Evolutionary conservation across 1,284 basidiomycete species (phyloP).

Genomic region (Singerocomus rubriflavus): DNA sequence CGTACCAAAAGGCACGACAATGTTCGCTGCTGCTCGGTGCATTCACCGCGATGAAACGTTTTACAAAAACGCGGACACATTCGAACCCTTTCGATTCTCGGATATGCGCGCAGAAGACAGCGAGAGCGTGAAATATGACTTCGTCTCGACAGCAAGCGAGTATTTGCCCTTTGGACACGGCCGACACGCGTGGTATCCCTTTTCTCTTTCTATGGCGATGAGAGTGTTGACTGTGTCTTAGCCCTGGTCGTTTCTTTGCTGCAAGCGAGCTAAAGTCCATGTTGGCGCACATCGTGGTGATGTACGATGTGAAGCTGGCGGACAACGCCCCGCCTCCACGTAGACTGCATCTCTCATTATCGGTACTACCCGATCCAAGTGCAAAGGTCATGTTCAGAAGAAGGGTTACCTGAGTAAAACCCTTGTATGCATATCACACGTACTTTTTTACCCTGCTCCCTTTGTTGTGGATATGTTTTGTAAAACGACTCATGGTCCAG

Average conservation of each 20-base stretch:
- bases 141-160: neutral
- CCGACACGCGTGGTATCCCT: conserved; percentile 12
- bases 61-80: too few species aligned
- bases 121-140: too few species aligned
- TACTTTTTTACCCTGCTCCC: neutral
- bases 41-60: too few species aligned
- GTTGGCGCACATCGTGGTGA: conserved; percentile 2
- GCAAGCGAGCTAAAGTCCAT: conserved; percentile 1
- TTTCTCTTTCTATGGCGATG: too few species aligned
- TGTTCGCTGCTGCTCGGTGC: too few species aligned
- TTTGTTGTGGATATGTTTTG: too few species aligned
- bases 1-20: too few species aligned
- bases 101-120: too few species aligned
- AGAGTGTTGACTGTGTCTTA: neutral
- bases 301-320: conserved; percentile 33
- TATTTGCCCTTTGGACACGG: conserved; percentile 7
- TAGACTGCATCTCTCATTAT: neutral
- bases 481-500: too few species aligned
- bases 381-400: conserved; percentile 21
- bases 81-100: too few species aligned
- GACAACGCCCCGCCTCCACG: conserved; percentile 23
- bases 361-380: neutral
- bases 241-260: conserved; percentile 11
- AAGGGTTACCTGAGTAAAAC: neutral
- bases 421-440: neutral